Evolutionary conservation across 371 early-diverging fungal genomes (phyloP).

Genomic region (Syncephalastrum racemosum): DNA sequence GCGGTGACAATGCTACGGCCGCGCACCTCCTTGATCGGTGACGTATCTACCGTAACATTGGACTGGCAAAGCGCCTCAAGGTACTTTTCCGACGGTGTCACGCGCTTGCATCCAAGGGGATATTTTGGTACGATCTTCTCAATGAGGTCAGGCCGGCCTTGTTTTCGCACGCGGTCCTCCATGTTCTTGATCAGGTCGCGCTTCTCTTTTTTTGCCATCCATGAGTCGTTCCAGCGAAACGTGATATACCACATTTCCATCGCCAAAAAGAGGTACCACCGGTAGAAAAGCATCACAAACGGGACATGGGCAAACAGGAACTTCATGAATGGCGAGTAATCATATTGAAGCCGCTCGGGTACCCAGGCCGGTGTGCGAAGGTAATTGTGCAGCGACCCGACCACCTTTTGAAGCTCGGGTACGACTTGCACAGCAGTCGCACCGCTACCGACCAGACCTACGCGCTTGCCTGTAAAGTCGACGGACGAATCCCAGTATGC

Average conservation of each 20-base stretch:
- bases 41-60: slow-evolving; percentile 21
- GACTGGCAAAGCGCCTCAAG: slow-evolving; percentile 18
- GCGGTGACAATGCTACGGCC: slow-evolving; percentile 23
- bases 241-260: slow-evolving; percentile 13
- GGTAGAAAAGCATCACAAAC: slow-evolving; percentile 12
- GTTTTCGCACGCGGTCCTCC: slow-evolving; percentile 5
- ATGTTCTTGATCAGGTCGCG: slow-evolving; percentile 1
- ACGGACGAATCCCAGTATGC: slow-evolving; percentile 47
- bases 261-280: slow-evolving; percentile 9
- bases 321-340: slow-evolving; percentile 12
- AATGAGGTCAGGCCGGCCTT: slow-evolving; percentile 19
- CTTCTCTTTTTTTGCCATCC: too few relatives aligned
- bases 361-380: slow-evolving; percentile 24
- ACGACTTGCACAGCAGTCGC: slow-evolving; percentile 35
- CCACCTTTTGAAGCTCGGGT: slow-evolving; percentile 16
- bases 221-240: slow-evolving; percentile 9
- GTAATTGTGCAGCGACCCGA: slow-evolving; percentile 13
- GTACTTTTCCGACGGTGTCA: slow-evolving; percentile 23
- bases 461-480: slow-evolving; percentile 46
- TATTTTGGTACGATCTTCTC: slow-evolving; percentile 18
- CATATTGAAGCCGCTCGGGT: slow-evolving; percentile 4
- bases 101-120: slow-evolving; percentile 30
- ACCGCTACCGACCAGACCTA: slow-evolving; percentile 54
- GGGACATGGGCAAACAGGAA: slow-evolving; percentile 18
- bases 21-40: slow-evolving; percentile 14